Evolutionary conservation across 495 filamentous ascomycete species (phyloP).

Genomic region (Hyphodiscus hymeniophilus): DNA sequence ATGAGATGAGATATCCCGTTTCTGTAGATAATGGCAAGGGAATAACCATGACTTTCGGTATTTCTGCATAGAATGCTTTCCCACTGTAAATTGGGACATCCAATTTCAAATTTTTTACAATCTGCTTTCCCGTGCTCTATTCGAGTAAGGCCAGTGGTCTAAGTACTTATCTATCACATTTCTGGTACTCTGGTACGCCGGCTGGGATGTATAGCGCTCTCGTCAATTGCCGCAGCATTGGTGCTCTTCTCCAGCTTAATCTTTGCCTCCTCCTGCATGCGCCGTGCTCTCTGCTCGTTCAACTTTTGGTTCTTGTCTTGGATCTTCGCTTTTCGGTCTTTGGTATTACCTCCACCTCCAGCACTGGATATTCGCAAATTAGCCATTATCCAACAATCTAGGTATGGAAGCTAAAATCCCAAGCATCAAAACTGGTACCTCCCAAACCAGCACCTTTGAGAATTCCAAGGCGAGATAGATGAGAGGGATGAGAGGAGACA

Average conservation of each 20-base stretch:
- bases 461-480: background rate
- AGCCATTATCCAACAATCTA: no score
- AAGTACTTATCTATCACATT: no score
- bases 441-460: background rate
- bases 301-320: constrained; percentile 80
- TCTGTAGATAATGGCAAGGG: constrained; percentile 23
- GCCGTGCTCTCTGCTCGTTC: constrained; percentile 62
- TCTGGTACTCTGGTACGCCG: constrained; percentile 38
- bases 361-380: no score
- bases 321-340: constrained; percentile 64
- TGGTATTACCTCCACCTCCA: constrained; percentile 77
- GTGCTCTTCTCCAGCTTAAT: constrained; percentile 33
- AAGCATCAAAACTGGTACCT: no score
- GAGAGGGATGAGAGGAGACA: constrained; percentile 24
- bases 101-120: no score
- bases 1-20: constrained; percentile 8
- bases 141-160: no score
- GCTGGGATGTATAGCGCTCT: constrained; percentile 48
- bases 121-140: no score
- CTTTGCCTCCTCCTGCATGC: constrained; percentile 38
- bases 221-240: constrained; percentile 25
- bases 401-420: no score
- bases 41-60: constrained; percentile 1
- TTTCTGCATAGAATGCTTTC: background rate
- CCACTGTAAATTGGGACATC: background rate